Evolutionary conservation across 1,284 basidiomycete genomes (phyloP), one percentile per base, ranked within the genome.

Genomic region (Cystobasidium pallidum): DNA sequence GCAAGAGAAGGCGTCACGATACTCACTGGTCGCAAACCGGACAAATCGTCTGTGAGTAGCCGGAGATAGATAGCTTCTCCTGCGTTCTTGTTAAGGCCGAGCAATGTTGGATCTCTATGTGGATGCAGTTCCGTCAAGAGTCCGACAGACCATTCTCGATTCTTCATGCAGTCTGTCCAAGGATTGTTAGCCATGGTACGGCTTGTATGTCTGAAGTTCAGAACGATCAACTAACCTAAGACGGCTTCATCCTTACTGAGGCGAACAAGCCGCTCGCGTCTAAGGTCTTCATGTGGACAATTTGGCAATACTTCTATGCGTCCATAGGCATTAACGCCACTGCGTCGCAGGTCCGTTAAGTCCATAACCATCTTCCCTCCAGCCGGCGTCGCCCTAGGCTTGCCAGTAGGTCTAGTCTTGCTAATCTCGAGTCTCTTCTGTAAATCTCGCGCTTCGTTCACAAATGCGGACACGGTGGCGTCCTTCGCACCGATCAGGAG

Each of bases 71-170:
- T 67, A 39, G 72, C 75, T 66, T 79, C 82, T 0, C 89, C 89
- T 0, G 80, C 82, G 71, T 87, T 87, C 59, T 85, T 84, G 78
- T 91, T 91, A 54, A 90, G 82, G 0, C 90, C 90, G 6, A 90
- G 83, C 11, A 91, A 80, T 21, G 86, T 82, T 0, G 89, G 89
- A 68, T 88, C 85, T 78, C 90, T 88, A 73, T 89, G 88, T 0
- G 89, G 89, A 34, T 88, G 88, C 45, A 91, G 85, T 80, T 91
- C 89, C 0, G 88, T 89, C 28, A 90, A 82, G 3, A 88, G 75
- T 0, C 86, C 86, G 3, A 91, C 87, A 17, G 73, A 72, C 51
- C 61, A 76, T 70, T 77, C 34, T 7, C 67, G 21, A 0, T 70
- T 73, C 1, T 75, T 75, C 2, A 70, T 75, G 8, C 73, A 78